Conservation (phyloP, 768 basidiomycete genomes). For the Exidia glandulosa region DNA sequence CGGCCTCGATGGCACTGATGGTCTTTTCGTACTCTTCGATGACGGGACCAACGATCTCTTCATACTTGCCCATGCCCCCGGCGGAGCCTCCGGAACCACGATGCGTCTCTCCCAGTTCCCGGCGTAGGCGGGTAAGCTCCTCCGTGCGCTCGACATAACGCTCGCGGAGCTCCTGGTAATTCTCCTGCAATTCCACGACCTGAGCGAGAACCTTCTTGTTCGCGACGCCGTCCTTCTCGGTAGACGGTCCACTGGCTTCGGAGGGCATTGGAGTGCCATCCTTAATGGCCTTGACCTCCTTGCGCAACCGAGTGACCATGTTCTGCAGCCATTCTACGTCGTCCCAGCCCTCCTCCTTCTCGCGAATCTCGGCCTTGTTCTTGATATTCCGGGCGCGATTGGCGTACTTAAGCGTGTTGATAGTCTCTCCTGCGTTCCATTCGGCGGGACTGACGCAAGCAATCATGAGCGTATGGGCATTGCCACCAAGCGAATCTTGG, state of each 20-base stretch:
- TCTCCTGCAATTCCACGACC: slow-evolving; percentile 74
- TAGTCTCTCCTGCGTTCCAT: slow-evolving; percentile 88
- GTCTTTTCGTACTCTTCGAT: slow-evolving; percentile 99
- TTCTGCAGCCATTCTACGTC: slow-evolving; percentile 94
- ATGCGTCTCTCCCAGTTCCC: slow-evolving; percentile 69
- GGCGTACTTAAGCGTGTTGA: slow-evolving; percentile 94
- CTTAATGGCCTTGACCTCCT: slow-evolving; percentile 75
- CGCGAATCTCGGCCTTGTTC: slow-evolving; percentile 83
- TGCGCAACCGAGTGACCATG: slow-evolving; percentile 72
- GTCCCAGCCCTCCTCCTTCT: slow-evolving; percentile 97
- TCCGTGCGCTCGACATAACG: slow-evolving; percentile 84
- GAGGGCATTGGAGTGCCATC: slow-evolving; percentile 36
- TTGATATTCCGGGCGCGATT: slow-evolving; percentile 97
- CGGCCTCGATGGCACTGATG: slow-evolving; percentile 87
- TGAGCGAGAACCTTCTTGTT: slow-evolving; percentile 70
- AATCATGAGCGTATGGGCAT: slow-evolving; percentile 97
- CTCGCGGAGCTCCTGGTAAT: slow-evolving; percentile 72
- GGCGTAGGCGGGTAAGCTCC: slow-evolving; percentile 69
- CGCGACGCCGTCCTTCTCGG: slow-evolving; percentile 39
- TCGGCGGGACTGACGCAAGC: slow-evolving; percentile 96
- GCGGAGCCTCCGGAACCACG: slow-evolving; percentile 43
- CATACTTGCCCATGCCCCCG: slow-evolving; percentile 66
- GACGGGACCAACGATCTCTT: slow-evolving; percentile 92
- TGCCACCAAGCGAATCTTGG: slow-evolving; percentile 95
- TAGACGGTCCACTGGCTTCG: slow-evolving; percentile 8